phyloP scores from a whole-genome alignment of 768 basidiomycete genomes.

The Phlebiopsis flavidoalba region DNA sequence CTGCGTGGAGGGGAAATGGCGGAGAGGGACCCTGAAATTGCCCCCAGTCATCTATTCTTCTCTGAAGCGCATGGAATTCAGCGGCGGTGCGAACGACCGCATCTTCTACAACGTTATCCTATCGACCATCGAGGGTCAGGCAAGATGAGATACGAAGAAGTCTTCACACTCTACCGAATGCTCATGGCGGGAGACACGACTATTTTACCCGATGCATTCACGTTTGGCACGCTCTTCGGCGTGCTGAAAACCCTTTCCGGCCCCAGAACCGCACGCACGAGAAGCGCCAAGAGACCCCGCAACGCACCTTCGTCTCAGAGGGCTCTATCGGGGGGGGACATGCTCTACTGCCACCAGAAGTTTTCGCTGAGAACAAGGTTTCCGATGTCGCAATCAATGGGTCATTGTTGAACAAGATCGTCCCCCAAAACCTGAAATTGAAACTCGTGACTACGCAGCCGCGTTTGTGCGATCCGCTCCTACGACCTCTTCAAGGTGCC shows the following conservation, averaged over 20 bases:
- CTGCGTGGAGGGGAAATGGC: background rate
- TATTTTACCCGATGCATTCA: background rate
- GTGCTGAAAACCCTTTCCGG: background rate
- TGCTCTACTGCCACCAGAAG: background rate
- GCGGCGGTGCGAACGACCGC: background rate
- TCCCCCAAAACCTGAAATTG: constrained; percentile 44
- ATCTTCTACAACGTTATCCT: background rate
- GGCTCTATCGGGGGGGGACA: background rate
- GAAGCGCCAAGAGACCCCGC: background rate
- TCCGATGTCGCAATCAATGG: constrained; percentile 7
- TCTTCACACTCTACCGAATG: background rate
- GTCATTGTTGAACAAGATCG: constrained; percentile 33
- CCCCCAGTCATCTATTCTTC: background rate
- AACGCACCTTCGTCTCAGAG: background rate
- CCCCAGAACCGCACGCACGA: background rate
- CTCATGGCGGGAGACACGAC: background rate
- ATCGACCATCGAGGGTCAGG: background rate
- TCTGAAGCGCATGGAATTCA: background rate
- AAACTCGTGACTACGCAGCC: constrained; percentile 41
- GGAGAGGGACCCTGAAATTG: background rate
- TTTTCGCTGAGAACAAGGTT: too few species aligned
- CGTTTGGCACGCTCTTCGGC: background rate
- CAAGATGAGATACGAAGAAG: background rate
- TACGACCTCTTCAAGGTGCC: constrained; percentile 9
- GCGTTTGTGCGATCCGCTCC: constrained; percentile 35